These are phyloP conservation scores for Vaccinium corymbosum DNA, from an alignment of 148 eudicot species.

Conservation along the genomic window DNA sequence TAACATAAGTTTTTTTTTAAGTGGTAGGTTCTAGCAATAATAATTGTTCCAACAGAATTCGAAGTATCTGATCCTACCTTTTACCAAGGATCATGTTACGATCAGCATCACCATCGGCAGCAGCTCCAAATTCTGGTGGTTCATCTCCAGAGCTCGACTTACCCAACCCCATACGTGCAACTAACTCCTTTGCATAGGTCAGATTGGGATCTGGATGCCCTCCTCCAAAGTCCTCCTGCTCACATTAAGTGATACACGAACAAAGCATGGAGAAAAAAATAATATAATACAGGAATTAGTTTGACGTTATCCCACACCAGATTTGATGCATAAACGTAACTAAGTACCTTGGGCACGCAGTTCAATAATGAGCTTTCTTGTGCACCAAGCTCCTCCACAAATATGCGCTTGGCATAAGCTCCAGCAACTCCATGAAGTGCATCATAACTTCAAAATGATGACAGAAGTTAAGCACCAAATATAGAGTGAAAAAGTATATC, in stretches of 20 bases:
- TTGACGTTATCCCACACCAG: background rate
- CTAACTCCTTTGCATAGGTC: conserved; percentile 93
- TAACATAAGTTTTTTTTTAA: conserved; percentile 12
- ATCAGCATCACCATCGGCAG: conserved; percentile 99
- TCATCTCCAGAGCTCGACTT: conserved; percentile 51
- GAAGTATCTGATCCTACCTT: conserved; percentile 43
- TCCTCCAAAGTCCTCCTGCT: conserved; percentile 95
- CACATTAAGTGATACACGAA: background rate
- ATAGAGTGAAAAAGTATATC: background rate
- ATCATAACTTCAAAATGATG: conserved; percentile 57
- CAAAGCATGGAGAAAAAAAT: background rate
- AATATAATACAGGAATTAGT: background rate
- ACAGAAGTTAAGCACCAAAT: conserved; percentile 11
- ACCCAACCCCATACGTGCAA: conserved; percentile 91
- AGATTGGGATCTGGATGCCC: conserved; percentile 99
- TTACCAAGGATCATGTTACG: conserved; percentile 95
- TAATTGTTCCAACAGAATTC: conserved; percentile 4
- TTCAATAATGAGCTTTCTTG: conserved; percentile 69
- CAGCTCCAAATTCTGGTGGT: conserved; percentile 98
- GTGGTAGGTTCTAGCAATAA: background rate
- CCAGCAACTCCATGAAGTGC: conserved; percentile 98
- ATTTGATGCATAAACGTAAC: background rate
- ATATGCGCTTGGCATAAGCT: conserved; percentile 84
- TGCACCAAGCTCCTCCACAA: conserved; percentile 92
- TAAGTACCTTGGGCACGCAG: conserved; percentile 77